These are phyloP conservation scores for Aureobasidium lini DNA, from an alignment of 2,329 filamentous ascomycete species.

Conservation along the genomic window DNA sequence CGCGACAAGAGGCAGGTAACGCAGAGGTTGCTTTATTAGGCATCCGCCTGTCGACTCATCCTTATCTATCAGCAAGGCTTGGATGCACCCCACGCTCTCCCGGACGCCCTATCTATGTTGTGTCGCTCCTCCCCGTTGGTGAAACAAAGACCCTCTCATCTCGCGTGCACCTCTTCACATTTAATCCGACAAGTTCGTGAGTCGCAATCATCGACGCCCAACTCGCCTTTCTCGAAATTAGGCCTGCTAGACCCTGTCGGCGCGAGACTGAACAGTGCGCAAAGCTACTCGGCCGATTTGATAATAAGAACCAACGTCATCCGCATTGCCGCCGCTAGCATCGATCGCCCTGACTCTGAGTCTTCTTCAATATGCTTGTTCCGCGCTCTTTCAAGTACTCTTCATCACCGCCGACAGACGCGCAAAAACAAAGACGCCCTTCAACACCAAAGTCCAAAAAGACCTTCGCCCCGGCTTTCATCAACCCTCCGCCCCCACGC, in stretches of 20 bases:
- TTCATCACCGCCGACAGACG: constrained; percentile 24
- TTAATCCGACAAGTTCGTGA: not conserved
- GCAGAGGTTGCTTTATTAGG: not conserved
- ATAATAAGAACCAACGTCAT: constrained; percentile 13
- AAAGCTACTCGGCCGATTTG: constrained; percentile 7
- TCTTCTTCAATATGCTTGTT: constrained; percentile 33
- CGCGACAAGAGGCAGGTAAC: constrained; percentile 1
- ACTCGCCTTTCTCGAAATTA: constrained; percentile 1
- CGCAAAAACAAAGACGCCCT: not conserved
- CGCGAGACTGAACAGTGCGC: constrained; percentile 3
- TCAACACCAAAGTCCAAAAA: not conserved
- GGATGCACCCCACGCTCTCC: constrained; percentile 6
- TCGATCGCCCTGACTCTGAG: not conserved
- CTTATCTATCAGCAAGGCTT: constrained; percentile 9
- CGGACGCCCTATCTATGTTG: constrained; percentile 7
- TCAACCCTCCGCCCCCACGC: not conserved
- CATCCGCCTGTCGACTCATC: not conserved
- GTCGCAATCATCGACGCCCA: not conserved
- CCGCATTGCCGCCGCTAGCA: constrained; percentile 13
- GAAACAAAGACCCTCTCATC: constrained; percentile 5
- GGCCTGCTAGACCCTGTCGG: constrained; percentile 3
- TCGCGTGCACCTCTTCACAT: not conserved
- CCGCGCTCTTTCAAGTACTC: constrained; percentile 39
- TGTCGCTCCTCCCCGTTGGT: constrained; percentile 1
- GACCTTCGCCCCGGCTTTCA: not conserved